These are phyloP conservation scores for Luzula sylvatica DNA, from an alignment of 176 grass and related monocot genomes.

Conservation along the genomic window DNA sequence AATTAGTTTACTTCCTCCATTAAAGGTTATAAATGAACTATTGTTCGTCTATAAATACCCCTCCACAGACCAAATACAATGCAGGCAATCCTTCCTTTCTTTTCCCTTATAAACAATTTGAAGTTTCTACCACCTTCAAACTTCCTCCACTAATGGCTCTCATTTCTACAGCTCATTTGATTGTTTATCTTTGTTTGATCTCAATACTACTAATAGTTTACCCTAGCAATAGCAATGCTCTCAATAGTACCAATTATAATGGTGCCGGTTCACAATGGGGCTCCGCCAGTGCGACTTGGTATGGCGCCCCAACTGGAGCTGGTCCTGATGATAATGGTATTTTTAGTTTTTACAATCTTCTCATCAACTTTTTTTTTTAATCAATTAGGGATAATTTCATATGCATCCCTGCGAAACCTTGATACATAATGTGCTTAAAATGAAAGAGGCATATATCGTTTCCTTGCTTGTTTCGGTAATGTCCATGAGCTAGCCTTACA, in stretches of 20 bases:
- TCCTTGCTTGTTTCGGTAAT: too few species aligned
- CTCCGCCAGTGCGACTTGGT: conserved; percentile 69
- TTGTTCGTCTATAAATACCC: conserved; percentile 17
- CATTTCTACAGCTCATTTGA: neutral
- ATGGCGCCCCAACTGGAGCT: conserved; percentile 70
- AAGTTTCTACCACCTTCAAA: neutral
- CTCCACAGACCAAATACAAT: conserved; percentile 11
- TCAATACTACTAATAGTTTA: neutral
- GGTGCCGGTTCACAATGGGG: conserved; percentile 39
- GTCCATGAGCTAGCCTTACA: too few species aligned
- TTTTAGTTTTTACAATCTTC: neutral
- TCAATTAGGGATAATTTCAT: too few species aligned
- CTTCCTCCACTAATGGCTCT: conserved; percentile 15
- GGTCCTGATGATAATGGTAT: conserved; percentile 78
- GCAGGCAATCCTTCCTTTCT: conserved; percentile 9
- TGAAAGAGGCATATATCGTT: too few species aligned
- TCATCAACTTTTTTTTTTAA: neutral
- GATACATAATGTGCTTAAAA: too few species aligned
- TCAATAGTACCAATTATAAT: conserved; percentile 24
- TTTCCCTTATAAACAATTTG: neutral
- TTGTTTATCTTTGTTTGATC: conserved; percentile 1
- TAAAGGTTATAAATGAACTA: conserved; percentile 14
- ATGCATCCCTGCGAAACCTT: too few species aligned
- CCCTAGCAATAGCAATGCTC: conserved; percentile 8
- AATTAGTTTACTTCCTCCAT: too few species aligned